Base-by-base conservation (phyloP, 83 land plant genomes). In the Picea abies region DNA sequence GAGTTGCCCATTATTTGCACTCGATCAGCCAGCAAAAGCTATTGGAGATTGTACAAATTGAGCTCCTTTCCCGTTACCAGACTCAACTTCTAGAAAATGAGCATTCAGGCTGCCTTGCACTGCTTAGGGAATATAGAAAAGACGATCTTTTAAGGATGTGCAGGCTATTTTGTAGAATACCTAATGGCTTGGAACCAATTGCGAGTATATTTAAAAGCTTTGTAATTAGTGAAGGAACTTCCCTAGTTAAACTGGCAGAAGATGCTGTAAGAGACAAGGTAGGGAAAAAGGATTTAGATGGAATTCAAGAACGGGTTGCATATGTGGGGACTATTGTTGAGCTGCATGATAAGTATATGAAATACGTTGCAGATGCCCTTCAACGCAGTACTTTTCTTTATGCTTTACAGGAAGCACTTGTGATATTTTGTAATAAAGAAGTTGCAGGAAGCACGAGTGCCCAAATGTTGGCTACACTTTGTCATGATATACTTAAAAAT, bases 21-120 rank as follows among this genome's bases (percentile, higher is more conserved):
- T 83, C 92, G 0, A 90, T 90, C 81, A 94, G 94, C 82, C 95
- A 94, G 75, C 86, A 65, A 37, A 96, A 96, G 81, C 75, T 96
- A 75, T 61, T 96, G 37, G 93, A 93, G 93, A 96, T 88, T 89
- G 98, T 94, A n/a, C 95, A 96, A 82, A 88, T 90, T 79, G 94
- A 94, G 80, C 69, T 96, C 68, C 87, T 96, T 25, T 82, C 86
- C 60, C 91, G 84, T 23, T 90, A 29, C 29, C 29, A 29, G 29
- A 29, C 29, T 29, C 29, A 29, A 29, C 29, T 29, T 29, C 29
- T 29, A 29, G 29, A 29, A 29, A 29, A 29, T 29, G 29, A 29
- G 29, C 29, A 29, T 29, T 29, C 29, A 29, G 29, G 29, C 56
- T 52, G 56, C 56, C 14, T 52, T 52, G 56, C 56, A 52, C 56